A percentile compares a stretch with the other conserved stretches of the same genome.
These are phyloP conservation scores for Trichoderma sp. DNA, from an alignment of 2,329 filamentous ascomycete genomes.

Conservation along the genomic window DNA sequence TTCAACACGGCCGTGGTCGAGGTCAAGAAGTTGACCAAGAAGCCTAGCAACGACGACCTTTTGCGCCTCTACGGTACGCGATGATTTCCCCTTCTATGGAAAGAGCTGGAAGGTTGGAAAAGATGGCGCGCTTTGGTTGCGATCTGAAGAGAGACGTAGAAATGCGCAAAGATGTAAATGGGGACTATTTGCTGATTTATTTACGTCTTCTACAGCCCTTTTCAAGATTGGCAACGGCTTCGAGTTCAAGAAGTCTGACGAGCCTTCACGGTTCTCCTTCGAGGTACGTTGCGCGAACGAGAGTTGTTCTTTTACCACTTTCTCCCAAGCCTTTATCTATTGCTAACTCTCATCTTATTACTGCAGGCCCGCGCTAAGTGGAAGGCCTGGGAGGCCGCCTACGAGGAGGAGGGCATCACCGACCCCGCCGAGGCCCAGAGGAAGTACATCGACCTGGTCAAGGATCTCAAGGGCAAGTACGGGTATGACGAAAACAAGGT, in stretches of 20 bases:
- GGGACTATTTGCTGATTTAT: neutral
- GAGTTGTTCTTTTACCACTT: neutral
- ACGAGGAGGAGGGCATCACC: slow-evolving; percentile 64
- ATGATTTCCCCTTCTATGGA: neutral
- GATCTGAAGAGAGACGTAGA: neutral
- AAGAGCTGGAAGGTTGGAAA: neutral
- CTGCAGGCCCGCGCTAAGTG: slow-evolving; percentile 78
- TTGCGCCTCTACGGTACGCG: slow-evolving; percentile 61
- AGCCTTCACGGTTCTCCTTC: slow-evolving; percentile 70
- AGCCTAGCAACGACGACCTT: slow-evolving; percentile 65
- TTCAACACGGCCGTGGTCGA: slow-evolving; percentile 62
- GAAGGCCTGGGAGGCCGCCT: slow-evolving; percentile 71
- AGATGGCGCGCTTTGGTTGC: neutral
- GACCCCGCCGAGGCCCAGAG: slow-evolving; percentile 67
- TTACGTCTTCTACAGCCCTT: slow-evolving; percentile 45
- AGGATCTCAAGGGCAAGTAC: slow-evolving; percentile 69
- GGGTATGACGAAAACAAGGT: slow-evolving; percentile 67
- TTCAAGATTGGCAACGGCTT: slow-evolving; percentile 61
- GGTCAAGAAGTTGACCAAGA: slow-evolving; percentile 67
- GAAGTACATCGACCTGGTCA: slow-evolving; percentile 72
- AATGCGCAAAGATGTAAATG: neutral
- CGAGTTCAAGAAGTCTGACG: slow-evolving; percentile 56
- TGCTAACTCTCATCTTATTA: neutral
- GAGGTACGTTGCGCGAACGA: slow-evolving; percentile 49
- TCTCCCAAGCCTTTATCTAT: neutral